A percentile compares a stretch with the other conserved stretches of the same genome.
Conservation (phyloP, 768 basidiomycete genomes). For the Punctularia strigosozonata region DNA sequence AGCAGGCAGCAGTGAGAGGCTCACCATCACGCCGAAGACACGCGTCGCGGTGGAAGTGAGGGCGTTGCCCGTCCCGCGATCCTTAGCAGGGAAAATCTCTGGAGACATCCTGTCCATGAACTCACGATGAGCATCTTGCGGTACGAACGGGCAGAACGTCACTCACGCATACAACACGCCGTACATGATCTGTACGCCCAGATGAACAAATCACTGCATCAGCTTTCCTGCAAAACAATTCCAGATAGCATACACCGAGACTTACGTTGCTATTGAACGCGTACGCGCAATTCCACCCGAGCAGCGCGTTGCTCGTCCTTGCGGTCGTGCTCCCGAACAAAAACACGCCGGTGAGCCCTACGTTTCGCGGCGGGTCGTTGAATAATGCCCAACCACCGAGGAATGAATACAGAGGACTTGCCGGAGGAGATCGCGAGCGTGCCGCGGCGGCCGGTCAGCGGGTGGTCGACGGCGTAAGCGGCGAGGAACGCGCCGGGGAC, state of each 20-base stretch:
- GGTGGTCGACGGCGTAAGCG: conserved; percentile 59
- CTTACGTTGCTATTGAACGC: conserved; percentile 49
- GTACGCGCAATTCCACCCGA: conserved; percentile 77
- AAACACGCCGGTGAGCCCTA: conserved; percentile 64
- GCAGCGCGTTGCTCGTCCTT: conserved; percentile 48
- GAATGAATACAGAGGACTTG: conserved; percentile 23
- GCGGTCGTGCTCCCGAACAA: conserved; percentile 70
- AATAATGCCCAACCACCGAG: conserved; percentile 21
- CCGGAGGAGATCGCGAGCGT: conserved; percentile 54
- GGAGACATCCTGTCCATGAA: no score
- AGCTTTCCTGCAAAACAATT: neutral
- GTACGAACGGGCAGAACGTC: no score
- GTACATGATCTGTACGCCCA: conserved; percentile 46
- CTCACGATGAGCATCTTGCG: no score
- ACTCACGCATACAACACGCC: conserved; percentile 65
- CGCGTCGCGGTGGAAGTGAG: conserved; percentile 47
- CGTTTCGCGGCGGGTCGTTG: conserved; percentile 32
- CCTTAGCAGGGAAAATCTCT: conserved; percentile 61
- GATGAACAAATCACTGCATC: conserved; percentile 1
- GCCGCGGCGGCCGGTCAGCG: conserved; percentile 51
- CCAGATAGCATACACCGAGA: conserved; percentile 2
- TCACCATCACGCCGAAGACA: conserved; percentile 62
- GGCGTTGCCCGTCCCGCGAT: conserved; percentile 64
- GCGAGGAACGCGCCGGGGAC: conserved; percentile 65
- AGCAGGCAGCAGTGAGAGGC: neutral